phyloP scores from a whole-genome alignment of 192 early-diverging fungal species.

The Geranomyces michiganensis region DNA sequence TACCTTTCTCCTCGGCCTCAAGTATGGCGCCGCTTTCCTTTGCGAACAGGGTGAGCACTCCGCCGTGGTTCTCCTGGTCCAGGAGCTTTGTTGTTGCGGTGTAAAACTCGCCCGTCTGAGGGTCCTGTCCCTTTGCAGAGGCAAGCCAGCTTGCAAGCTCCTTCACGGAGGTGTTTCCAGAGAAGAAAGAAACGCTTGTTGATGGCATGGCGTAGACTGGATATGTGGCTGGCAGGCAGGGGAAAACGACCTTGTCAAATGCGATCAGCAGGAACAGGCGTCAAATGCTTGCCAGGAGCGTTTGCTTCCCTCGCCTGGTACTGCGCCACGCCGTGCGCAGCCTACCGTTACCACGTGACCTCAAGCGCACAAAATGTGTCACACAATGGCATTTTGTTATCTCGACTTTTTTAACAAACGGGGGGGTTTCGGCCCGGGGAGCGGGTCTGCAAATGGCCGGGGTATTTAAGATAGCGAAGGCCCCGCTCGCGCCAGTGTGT shows the following conservation, averaged over 20 bases:
- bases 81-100: constrained; percentile 48
- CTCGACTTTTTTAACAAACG: too few relatives aligned
- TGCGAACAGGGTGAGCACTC: constrained; percentile 60
- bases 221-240: not conserved
- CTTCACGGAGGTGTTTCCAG: constrained; percentile 40
- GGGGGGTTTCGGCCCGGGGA: too few relatives aligned
- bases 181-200: constrained; percentile 36
- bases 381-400: too few relatives aligned
- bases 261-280: too few relatives aligned
- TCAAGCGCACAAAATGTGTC: too few relatives aligned
- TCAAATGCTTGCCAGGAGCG: too few relatives aligned
- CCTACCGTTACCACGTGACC: too few relatives aligned
- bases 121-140: constrained; percentile 55
- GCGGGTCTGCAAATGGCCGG: too few relatives aligned
- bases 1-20: constrained; percentile 63
- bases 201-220: constrained; percentile 19
- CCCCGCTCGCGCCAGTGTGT: too few relatives aligned
- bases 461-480: too few relatives aligned
- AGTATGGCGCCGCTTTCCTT: constrained; percentile 60
- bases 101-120: constrained; percentile 41
- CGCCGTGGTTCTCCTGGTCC: constrained; percentile 60
- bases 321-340: too few relatives aligned
- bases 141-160: constrained; percentile 75
- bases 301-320: too few relatives aligned
- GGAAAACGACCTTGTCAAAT: not conserved